Percentiles rank a stretch among this genome's conserved stretches.
phyloP scores from a whole-genome alignment of 176 grass and related monocot genomes.

The Oryza glaberrima region DNA sequence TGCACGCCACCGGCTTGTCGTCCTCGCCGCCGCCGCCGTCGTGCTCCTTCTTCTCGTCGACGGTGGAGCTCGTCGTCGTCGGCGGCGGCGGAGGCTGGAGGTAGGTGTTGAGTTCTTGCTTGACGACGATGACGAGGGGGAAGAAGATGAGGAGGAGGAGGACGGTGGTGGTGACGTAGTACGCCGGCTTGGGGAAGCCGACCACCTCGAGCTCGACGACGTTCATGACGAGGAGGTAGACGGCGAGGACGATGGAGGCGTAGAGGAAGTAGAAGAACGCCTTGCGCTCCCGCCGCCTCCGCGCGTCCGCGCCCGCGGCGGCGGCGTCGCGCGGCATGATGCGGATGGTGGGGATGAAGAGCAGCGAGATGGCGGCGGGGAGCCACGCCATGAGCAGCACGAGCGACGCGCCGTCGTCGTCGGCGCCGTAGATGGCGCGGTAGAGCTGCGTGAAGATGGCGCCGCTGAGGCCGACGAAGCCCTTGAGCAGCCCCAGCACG shows the following conservation, averaged over 20 bases:
- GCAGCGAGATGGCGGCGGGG: constrained; percentile 61
- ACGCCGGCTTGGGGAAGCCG: constrained; percentile 49
- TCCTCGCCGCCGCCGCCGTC: not conserved
- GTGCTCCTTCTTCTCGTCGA: constrained; percentile 8
- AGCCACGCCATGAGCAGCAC: constrained; percentile 85
- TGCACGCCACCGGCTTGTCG: not conserved
- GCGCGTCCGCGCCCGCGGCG: not conserved
- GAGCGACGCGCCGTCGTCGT: constrained; percentile 52
- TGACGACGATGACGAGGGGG: constrained; percentile 64
- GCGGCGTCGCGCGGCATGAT: constrained; percentile 44
- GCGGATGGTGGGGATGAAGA: constrained; percentile 75
- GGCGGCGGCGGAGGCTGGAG: not conserved
- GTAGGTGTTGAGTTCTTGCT: constrained; percentile 57
- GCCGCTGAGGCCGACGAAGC: constrained; percentile 79
- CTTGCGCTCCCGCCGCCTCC: constrained; percentile 44
- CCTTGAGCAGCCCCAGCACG: constrained; percentile 74
- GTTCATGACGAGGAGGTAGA: constrained; percentile 66
- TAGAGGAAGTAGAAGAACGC: constrained; percentile 76
- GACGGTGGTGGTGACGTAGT: constrained; percentile 50
- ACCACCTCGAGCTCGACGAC: constrained; percentile 62
- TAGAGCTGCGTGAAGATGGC: constrained; percentile 92
- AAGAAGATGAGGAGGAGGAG: constrained; percentile 72
- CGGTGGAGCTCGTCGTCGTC: not conserved
- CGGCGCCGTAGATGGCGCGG: constrained; percentile 58
- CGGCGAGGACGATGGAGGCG: constrained; percentile 64